These are phyloP conservation scores for Rutstroemia sp. DNA, from an alignment of 2,329 filamentous ascomycete species.

Conservation along the genomic window DNA sequence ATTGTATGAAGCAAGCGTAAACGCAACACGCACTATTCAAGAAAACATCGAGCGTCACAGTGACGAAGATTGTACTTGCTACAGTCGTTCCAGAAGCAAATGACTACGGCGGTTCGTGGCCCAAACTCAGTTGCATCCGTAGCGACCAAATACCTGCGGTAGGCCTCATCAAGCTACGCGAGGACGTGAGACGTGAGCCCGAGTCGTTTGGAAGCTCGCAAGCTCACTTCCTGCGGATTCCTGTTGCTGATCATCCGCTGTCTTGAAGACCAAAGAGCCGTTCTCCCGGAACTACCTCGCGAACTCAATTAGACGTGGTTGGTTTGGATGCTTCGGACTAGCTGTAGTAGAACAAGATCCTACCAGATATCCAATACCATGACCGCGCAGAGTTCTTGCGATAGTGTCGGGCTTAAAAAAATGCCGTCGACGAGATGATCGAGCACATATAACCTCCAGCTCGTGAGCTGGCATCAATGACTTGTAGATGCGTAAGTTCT, in stretches of 20 bases:
- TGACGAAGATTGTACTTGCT: no score
- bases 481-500: no score
- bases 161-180: no score
- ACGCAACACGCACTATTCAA: no score
- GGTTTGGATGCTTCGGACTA: slow-evolving; percentile 37
- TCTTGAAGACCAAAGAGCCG: slow-evolving; percentile 30
- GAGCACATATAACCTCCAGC: not conserved
- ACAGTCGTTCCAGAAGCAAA: no score
- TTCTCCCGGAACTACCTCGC: slow-evolving; percentile 31
- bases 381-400: slow-evolving; percentile 36
- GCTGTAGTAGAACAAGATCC: slow-evolving; percentile 32
- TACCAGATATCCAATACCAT: slow-evolving; percentile 38
- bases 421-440: no score
- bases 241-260: slow-evolving; percentile 27
- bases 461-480: not conserved
- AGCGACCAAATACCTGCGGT: no score
- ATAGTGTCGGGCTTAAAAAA: slow-evolving; percentile 11
- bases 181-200: no score
- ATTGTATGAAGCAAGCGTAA: no score
- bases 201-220: slow-evolving; percentile 37
- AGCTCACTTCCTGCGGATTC: slow-evolving; percentile 34
- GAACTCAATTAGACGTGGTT: slow-evolving; percentile 34
- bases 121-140: no score
- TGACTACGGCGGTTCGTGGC: no score
- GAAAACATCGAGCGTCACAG: no score